Evolutionary conservation across 2,329 filamentous ascomycete genomes (phyloP), one percentile per base, ranked within the genome.

Genomic region (Alternaria tenuissima): DNA sequence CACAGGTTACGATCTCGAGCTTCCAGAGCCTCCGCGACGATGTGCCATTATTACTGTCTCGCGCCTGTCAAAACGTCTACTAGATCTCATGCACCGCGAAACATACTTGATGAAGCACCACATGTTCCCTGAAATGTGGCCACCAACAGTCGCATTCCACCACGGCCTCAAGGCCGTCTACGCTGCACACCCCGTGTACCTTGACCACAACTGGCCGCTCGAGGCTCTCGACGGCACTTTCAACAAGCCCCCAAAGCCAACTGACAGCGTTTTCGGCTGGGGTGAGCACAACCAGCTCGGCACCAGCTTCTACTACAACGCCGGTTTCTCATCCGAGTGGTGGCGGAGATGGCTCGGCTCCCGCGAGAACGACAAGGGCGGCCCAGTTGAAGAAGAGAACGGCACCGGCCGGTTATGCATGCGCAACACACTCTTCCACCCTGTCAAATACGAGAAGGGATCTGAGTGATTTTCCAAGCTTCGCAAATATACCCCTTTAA

Each of bases 151-250:
- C 26, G 88, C 90, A 0, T 83, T 94, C 18, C 86, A 93, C 63
- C 91, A 95, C 74, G 91, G 92, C 6, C 82, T 94, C 49, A 94
- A 94, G 79, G 88, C 90, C 5, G 89, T 93, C 4, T 92, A 89
- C 71, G 90, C 88, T 11, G 91, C 91, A 11, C 91, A 94, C 76
- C 91, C 91, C 1, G 87, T 94, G 47, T 94, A 89, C 77, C 91
- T 93, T 71, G 91, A 94, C 77, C 87, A 91, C 62, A 86, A 90
- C 51, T 93, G 90, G 90, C 80, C 82, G 18, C 72, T 82, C 16
- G 78, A 80, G 54, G 75, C 78, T 55, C 79, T 83, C 69, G 78
- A 84, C 59, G 75, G 79, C 61, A 78, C 80, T 24, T 83, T 83
- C 78, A 85, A 85, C 72, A 79, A 81, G 61, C 82, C 82, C 5